These are phyloP conservation scores for Vitis amurensis DNA, from an alignment of 164 flowering plant species.

Conservation along the genomic window DNA sequence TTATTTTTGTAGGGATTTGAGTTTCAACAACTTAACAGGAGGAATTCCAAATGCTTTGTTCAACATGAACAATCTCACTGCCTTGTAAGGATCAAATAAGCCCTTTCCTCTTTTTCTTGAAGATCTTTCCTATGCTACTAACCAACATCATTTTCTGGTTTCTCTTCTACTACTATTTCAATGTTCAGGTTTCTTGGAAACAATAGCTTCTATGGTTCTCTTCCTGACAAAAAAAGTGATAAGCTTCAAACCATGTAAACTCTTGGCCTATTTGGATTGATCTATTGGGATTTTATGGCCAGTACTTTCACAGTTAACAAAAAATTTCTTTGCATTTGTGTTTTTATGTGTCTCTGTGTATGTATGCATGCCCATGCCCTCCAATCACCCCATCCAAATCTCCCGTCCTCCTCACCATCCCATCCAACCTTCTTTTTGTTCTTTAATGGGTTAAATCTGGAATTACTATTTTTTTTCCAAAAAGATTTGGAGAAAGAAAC, in stretches of 20 bases:
- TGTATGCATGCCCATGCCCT: too few species aligned
- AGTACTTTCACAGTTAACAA: too few species aligned
- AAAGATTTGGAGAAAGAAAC: too few species aligned
- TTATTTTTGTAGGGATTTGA: constrained; percentile 21
- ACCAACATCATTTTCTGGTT: background rate
- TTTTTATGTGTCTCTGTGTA: too few species aligned
- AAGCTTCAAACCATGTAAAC: constrained; percentile 12
- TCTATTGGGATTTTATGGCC: too few species aligned
- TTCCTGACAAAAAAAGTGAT: constrained; percentile 9
- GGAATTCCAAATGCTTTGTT: constrained; percentile 19
- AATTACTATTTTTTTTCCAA: too few species aligned
- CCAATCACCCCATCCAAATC: too few species aligned
- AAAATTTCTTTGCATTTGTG: too few species aligned
- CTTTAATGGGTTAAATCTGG: too few species aligned
- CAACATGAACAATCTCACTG: constrained; percentile 12
- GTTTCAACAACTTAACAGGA: constrained; percentile 31
- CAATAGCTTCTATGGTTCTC: constrained; percentile 12
- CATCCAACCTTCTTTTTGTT: too few species aligned
- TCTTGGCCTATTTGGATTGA: background rate
- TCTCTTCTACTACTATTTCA: background rate
- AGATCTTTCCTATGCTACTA: too few species aligned
- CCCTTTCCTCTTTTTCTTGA: background rate
- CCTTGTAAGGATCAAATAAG: constrained; percentile 5
- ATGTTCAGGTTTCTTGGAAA: constrained; percentile 21
- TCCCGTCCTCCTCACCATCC: too few species aligned